These are phyloP conservation scores for Candida sithepensis DNA, from an alignment of 805 yeast species.

Conservation along the genomic window DNA sequence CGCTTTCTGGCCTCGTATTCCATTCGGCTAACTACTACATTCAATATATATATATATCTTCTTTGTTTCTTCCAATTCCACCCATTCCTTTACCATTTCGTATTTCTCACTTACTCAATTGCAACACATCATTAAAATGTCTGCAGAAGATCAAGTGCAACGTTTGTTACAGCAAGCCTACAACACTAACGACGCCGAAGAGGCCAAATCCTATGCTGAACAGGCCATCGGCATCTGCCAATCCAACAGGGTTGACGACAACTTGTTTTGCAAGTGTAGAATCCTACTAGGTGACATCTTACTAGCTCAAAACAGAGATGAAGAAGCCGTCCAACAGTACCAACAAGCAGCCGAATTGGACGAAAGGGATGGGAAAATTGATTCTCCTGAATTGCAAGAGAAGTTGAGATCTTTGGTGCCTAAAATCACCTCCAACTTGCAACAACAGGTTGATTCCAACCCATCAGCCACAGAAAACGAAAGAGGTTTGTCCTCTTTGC, in stretches of 20 bases:
- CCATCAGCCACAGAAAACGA: slow-evolving; percentile 23
- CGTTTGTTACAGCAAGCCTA: slow-evolving; percentile 19
- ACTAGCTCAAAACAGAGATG: slow-evolving; percentile 20
- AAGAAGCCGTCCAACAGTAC: slow-evolving; percentile 27
- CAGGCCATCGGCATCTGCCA: slow-evolving; percentile 21
- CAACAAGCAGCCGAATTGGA: slow-evolving; percentile 29
- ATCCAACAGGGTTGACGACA: slow-evolving; percentile 23
- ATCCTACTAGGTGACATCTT: slow-evolving; percentile 27
- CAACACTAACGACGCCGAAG: slow-evolving; percentile 6
- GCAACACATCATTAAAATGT: not conserved
- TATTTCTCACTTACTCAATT: not conserved
- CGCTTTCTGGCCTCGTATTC: too few relatives aligned
- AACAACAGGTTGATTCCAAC: slow-evolving; percentile 21
- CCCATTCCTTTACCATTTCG: not conserved
- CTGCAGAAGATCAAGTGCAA: slow-evolving; percentile 15
- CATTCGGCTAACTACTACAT: too few relatives aligned
- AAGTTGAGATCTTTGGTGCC: slow-evolving; percentile 22
- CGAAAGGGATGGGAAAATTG: slow-evolving; percentile 29
- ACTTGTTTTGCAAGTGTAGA: slow-evolving; percentile 24
- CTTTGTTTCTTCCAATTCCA: too few relatives aligned
- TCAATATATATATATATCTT: too few relatives aligned
- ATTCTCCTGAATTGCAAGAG: slow-evolving; percentile 30
- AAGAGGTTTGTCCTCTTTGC: slow-evolving; percentile 26
- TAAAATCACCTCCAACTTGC: slow-evolving; percentile 21
- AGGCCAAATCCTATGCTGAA: slow-evolving; percentile 17